Base-by-base conservation (phyloP, 345 rosid genomes). In the Eucalyptus rudis region DNA sequence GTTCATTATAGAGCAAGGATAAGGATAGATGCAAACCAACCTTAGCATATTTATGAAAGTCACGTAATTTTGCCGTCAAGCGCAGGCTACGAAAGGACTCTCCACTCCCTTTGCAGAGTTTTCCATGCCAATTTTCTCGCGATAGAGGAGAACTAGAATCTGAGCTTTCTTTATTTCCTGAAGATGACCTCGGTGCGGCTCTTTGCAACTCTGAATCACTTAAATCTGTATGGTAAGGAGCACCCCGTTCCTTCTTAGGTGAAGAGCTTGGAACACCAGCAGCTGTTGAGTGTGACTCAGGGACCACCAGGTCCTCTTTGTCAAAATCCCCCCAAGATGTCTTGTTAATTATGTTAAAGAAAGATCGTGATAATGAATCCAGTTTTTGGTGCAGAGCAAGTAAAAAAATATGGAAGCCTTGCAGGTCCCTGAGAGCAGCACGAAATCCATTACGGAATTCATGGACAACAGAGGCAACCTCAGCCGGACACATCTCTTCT, bases 21-120 rank as follows among this genome's bases (percentile, higher is more conserved):
- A 31, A 86, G 66, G 54, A n/a, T 40, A 85, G 86, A 86, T 50
- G 76, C 59, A 89, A 25, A 90, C 94, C 24, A 91, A 97, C 99
- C 99, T 97, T 97, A 56, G 99, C 99, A 93, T 91, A 94, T 91
- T 98, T 98, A 88, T 97, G 97, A 88, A 98, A 96, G 93, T 97
- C 99, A 14, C 99, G 97, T 51, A 98, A 96, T 92, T 98, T 98
- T 88, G 97, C 91, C 47, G 99, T 96, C 91, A 98, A 90, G 87
- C 97, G 97, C 89, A 95, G 91, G 94, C 96, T 94, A 62, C 96
- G 96, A 84, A 93, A 90, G 89, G 94, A 94, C 86, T 97, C 99
- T 54, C 93, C 97, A 62, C 91, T 90, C 86, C 96, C 96, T 93
- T 90, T 95, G 86, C 86, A 87, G 86, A 88, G 86, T 92, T 93